phyloP scores from a whole-genome alignment of 2,329 filamentous ascomycete genomes.

The Lomentospora prolificans region DNA sequence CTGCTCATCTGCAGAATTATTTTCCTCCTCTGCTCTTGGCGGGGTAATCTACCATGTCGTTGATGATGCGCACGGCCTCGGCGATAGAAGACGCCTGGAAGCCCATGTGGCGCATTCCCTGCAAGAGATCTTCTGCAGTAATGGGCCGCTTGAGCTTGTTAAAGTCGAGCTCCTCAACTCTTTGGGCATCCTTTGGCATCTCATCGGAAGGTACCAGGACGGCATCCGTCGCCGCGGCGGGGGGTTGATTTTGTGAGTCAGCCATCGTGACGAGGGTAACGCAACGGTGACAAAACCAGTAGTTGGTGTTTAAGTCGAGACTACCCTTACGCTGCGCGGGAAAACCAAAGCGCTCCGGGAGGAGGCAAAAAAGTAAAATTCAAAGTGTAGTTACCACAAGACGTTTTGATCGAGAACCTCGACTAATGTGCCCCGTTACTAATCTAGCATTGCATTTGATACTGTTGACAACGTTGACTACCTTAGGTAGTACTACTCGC shows the following conservation, averaged over 20 bases:
- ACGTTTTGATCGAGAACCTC: background rate
- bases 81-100: slow-evolving; percentile 61
- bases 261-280: slow-evolving; percentile 8
- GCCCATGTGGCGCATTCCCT: slow-evolving; percentile 80
- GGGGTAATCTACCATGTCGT: slow-evolving; percentile 69
- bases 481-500: background rate
- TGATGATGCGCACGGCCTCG: slow-evolving; percentile 84
- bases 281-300: background rate
- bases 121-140: slow-evolving; percentile 75
- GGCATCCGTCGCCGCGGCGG: slow-evolving; percentile 60
- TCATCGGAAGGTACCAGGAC: slow-evolving; percentile 78
- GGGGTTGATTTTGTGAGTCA: slow-evolving; percentile 30
- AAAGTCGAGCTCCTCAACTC: slow-evolving; percentile 89
- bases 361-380: background rate
- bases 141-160: slow-evolving; percentile 68
- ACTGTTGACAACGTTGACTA: background rate
- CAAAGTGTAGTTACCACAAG: background rate
- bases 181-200: slow-evolving; percentile 65
- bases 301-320: background rate
- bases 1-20: background rate
- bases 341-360: background rate
- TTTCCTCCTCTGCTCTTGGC: background rate
- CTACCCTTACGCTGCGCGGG: background rate
- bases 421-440: background rate
- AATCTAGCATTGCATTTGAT: background rate